Percentiles rank a stretch among this genome's conserved stretches.
These are phyloP conservation scores for Zopfochytrium polystomum DNA, from an alignment of 371 early-diverging fungal genomes.

Conservation along the genomic window DNA sequence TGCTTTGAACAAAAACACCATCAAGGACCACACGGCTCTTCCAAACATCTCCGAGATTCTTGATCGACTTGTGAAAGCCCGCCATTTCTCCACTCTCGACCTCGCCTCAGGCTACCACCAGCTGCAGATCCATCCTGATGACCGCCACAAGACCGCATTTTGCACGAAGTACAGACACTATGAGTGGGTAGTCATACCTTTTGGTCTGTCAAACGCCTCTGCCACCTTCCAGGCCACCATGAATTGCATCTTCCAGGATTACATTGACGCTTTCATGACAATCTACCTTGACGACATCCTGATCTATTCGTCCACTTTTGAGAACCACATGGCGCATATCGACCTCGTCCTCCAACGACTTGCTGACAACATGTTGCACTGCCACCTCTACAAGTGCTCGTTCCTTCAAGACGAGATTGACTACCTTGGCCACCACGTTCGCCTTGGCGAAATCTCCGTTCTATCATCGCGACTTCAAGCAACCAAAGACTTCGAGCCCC, in stretches of 20 bases:
- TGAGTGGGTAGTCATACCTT: slow-evolving; percentile 26
- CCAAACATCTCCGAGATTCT: slow-evolving; percentile 18
- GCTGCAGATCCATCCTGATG: slow-evolving; percentile 4
- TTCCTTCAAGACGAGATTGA: background rate
- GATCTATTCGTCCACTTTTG: slow-evolving; percentile 31
- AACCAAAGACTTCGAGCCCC: slow-evolving; percentile 42
- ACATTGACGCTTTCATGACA: background rate
- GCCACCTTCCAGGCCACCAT: slow-evolving; percentile 47
- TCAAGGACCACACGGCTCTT: slow-evolving; percentile 14
- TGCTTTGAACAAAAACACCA: background rate
- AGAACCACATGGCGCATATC: slow-evolving; percentile 31
- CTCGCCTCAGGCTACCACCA: slow-evolving; percentile 20
- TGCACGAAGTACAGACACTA: slow-evolving; percentile 39
- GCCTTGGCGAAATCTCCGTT: slow-evolving; percentile 24
- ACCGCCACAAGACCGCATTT: slow-evolving; percentile 31
- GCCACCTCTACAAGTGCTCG: slow-evolving; percentile 24
- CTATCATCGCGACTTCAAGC: slow-evolving; percentile 30
- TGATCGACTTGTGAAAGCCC: background rate
- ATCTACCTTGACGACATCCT: slow-evolving; percentile 29
- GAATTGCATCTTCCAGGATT: slow-evolving; percentile 37
- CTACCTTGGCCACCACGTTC: background rate
- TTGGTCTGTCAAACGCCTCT: slow-evolving; percentile 23
- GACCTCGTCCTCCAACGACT: slow-evolving; percentile 36
- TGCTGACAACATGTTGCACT: slow-evolving; percentile 26
- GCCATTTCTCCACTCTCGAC: slow-evolving; percentile 16